Percentiles rank a stretch among this genome's conserved stretches.
Evolutionary conservation across 2,329 filamentous ascomycete species (phyloP).

Genomic region (Hirsutella rhossiliensis): DNA sequence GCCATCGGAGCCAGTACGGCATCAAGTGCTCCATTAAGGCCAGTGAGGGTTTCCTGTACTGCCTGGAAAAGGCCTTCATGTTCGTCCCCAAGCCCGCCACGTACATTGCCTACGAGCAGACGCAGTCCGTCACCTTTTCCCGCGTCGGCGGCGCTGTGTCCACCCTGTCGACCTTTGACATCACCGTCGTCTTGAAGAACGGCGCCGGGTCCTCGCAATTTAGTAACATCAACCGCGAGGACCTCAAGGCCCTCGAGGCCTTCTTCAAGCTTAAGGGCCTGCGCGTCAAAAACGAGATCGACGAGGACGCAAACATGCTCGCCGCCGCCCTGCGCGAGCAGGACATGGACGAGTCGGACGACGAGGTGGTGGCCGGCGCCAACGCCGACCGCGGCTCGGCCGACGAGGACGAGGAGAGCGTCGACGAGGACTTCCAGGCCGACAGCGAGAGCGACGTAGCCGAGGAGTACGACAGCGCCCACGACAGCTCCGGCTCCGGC

Average conservation of each 20-base stretch:
- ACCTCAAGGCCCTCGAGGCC: constrained; percentile 88
- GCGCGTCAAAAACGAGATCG: constrained; percentile 97
- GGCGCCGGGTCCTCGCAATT: constrained; percentile 87
- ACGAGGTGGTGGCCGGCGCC: constrained; percentile 59
- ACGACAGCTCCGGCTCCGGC: constrained; percentile 68
- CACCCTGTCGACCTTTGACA: constrained; percentile 91
- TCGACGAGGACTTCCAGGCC: constrained; percentile 90
- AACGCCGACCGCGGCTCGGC: constrained; percentile 76
- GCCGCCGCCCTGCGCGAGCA: constrained; percentile 76
- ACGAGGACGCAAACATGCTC: constrained; percentile 75
- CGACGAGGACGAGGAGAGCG: constrained; percentile 90
- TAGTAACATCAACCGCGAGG: constrained; percentile 98
- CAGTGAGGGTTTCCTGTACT: constrained; percentile 94
- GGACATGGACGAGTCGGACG: constrained; percentile 73
- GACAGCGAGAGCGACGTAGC: constrained; percentile 92
- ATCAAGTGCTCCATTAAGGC: constrained; percentile 99
- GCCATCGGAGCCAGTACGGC: constrained; percentile 83
- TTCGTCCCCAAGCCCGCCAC: constrained; percentile 98
- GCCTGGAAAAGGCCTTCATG: constrained; percentile 95
- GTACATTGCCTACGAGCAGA: constrained; percentile 92
- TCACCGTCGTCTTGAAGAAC: constrained; percentile 81
- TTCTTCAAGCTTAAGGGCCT: constrained; percentile 96
- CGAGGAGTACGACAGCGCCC: constrained; percentile 87
- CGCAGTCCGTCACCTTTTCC: constrained; percentile 85
- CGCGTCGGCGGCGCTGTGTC: constrained; percentile 90